phyloP scores from a whole-genome alignment of 208 protist genomes.

The Angomonas deanei region DNA sequence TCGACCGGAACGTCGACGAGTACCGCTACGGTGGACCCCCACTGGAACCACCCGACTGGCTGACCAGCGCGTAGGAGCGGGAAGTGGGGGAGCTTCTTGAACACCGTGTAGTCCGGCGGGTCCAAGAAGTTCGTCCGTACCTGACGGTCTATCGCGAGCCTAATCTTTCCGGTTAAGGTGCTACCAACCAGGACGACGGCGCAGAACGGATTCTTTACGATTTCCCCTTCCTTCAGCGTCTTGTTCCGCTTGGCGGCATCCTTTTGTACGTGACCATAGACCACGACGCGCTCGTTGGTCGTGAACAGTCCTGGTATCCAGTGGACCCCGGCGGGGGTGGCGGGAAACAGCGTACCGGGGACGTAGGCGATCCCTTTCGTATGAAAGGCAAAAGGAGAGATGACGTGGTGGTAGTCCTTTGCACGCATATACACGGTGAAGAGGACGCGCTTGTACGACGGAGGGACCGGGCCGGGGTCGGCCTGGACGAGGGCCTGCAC shows the following conservation, averaged over 20 bases:
- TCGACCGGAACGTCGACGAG: conserved; percentile 68
- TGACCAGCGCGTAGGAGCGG: conserved; percentile 24
- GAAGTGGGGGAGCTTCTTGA: conserved; percentile 23
- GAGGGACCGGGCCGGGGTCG: conserved; percentile 16
- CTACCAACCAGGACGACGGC: conserved; percentile 70
- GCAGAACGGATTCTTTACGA: neutral
- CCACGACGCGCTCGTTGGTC: conserved; percentile 74
- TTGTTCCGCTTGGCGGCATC: conserved; percentile 5
- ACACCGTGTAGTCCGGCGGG: conserved; percentile 74
- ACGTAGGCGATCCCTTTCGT: conserved; percentile 69
- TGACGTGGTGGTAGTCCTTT: conserved; percentile 81
- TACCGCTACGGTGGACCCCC: conserved; percentile 82
- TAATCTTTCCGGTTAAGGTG: conserved; percentile 68
- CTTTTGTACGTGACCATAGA: conserved; percentile 32
- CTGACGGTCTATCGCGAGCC: conserved; percentile 52
- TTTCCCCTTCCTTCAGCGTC: neutral
- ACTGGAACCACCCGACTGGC: conserved; percentile 63
- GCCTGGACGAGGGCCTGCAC: conserved; percentile 56
- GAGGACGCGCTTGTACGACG: conserved; percentile 35
- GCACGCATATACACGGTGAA: conserved; percentile 61
- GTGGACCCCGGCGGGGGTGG: conserved; percentile 61
- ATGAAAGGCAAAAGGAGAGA: conserved; percentile 41
- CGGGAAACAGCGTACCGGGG: conserved; percentile 66
- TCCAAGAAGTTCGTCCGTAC: conserved; percentile 78
- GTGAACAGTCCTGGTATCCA: conserved; percentile 68